Evolutionary conservation across 257 asterid genomes (phyloP), one percentile per base, ranked within the genome.

Genomic region (Nicotiana tabacum): DNA sequence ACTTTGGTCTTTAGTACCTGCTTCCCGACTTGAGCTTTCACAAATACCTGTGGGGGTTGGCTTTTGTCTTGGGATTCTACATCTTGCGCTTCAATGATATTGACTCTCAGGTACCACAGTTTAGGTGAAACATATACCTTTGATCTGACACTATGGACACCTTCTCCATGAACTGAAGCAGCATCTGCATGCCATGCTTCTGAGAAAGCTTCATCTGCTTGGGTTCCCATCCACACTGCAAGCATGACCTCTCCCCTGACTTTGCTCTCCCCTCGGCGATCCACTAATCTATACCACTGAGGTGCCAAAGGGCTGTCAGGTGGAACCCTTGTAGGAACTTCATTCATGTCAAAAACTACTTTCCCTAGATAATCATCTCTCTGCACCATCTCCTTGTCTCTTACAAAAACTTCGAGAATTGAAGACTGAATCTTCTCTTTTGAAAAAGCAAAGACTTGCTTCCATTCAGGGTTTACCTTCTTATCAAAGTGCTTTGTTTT

Each of bases 231-330:
- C 97, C 97, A 92, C 6, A 91, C 97, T 0, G 97, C 95, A 18
- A 91, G 84, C 97, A 92, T 91, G 9, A 92, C 84, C 70, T 91
- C 97, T n/a, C 97, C 95, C 84, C 82, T 84, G 4, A 85, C 79
- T 80, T 89, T 88, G 53, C 56, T 87, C 46, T 88, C 91, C 21
- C 91, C 90, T 2, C 85, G 84, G 6, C 90, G 87, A 17, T 87
- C 83, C 83, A 90, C 97, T 4, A 91, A 87, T 56, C 95, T 83
- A 69, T 93, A 93, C 98, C 98, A 93, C 81, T 89, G 90, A 1
- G 97, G 96, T 21, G 98, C 97, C 78, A 93, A 66, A 43, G 95
- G 98, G 83, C 98, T 93, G 77, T 93, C 98, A 4, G 98, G 98
- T 2, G 98, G 97, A 81, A 91, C 93, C 33, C 98, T 80, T 1